Base-by-base conservation (phyloP, 495 filamentous ascomycete species). In the Neurospora pannonica region DNA sequence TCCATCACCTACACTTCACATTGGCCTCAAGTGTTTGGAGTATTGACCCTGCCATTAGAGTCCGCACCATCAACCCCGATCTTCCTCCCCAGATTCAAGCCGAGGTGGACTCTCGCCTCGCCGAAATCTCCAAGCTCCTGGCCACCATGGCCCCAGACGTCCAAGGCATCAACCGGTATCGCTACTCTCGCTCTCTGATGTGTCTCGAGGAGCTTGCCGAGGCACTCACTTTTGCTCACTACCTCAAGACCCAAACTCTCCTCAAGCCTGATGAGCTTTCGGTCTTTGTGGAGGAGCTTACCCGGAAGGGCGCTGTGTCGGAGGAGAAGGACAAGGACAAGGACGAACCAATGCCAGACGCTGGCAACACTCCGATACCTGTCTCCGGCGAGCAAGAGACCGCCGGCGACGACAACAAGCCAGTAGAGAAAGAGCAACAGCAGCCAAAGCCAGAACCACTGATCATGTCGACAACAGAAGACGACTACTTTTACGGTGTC, bases 171-270 rank as follows among this genome's bases (percentile, higher is more conserved):
- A 96, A 97, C 77, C 84, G 89, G n/a, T 91, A 92, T 83, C 92
- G 95, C 69, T 99, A 98, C 83, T 87, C 94, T 34, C 89, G 97
- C 81, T 90, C 96, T 24, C 89, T 98, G 70, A 90, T 87, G 48
- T 95, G 93, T 15, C 88, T 96, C 31, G 97, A 99, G 80, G 96
- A 99, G 82, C 95, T 91, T 78, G 93, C 97, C 76, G 96, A 99
- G 83, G 92, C 94, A 2, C 82, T 94, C 34, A 85, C 85, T 5
- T 97, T 98, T 83, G 87, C 91, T 73, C 92, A 98, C 83, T 99
- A 98, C 83, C 88, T 99, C 13, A 84, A 88, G 48, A 89, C 87
- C 2, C 93, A 97, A 77, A 90, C 82, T 0, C 85, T 99, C 24
- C 89, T 98, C 71, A 87, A 90, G 1, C 85, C 88, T 28, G 81